A percentile compares a stretch with the other conserved stretches of the same genome.
These are phyloP conservation scores for Lodderomyces theae DNA, from an alignment of 1,139 yeast species.

Conservation along the genomic window DNA sequence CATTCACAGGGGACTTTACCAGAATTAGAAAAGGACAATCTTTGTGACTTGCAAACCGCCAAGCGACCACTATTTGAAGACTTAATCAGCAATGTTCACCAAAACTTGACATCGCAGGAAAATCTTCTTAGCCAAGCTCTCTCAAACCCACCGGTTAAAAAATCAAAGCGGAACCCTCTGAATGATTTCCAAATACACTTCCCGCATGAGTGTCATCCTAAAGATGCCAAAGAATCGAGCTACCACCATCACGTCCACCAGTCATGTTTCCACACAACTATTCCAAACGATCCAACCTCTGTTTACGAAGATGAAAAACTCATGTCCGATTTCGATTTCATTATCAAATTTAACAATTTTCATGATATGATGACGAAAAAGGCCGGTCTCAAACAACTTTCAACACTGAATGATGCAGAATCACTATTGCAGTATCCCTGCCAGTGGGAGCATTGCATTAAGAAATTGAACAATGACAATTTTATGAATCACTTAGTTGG, in stretches of 20 bases:
- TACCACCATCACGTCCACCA: constrained; percentile 35
- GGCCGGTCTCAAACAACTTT: neutral
- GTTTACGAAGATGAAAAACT: constrained; percentile 16
- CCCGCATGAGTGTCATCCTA: constrained; percentile 41
- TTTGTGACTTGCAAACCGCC: constrained; percentile 24
- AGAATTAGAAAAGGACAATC: constrained; percentile 23
- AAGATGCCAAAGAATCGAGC: constrained; percentile 11
- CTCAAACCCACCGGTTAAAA: constrained; percentile 9
- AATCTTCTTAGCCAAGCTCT: constrained; percentile 8
- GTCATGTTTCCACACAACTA: constrained; percentile 46
- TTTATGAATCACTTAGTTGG: constrained; percentile 57
- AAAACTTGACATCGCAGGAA: constrained; percentile 15
- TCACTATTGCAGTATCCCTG: constrained; percentile 27
- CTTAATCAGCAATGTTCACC: constrained; percentile 34
- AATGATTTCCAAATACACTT: constrained; percentile 20
- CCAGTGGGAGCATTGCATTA: constrained; percentile 57
- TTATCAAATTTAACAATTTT: constrained; percentile 41
- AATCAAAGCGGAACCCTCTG: constrained; percentile 8
- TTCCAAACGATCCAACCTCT: constrained; percentile 21
- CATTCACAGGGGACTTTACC: constrained; percentile 17
- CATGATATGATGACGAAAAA: constrained; percentile 11
- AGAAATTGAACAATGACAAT: constrained; percentile 39
- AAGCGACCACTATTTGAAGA: constrained; percentile 30
- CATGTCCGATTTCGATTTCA: constrained; percentile 42
- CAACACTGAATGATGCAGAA: neutral